Evolutionary conservation across 352 stramenopile species (phyloP).

Genomic region (Globisporangium orthogonon): DNA sequence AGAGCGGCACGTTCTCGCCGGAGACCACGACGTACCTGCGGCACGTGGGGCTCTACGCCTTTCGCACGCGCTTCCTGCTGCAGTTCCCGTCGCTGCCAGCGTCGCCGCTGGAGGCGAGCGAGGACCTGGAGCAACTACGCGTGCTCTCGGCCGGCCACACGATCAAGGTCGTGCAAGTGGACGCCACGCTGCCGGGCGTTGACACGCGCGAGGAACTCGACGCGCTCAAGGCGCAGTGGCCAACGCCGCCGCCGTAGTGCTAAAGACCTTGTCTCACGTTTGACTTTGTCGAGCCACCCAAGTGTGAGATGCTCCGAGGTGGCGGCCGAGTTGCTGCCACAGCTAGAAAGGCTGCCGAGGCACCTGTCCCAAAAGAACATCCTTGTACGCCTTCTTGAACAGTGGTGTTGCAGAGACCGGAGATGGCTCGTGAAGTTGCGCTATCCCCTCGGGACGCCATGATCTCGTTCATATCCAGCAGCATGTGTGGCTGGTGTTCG

Average conservation of each 20-base stretch:
- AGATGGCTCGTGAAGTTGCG: too few species aligned
- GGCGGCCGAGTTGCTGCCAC: too few species aligned
- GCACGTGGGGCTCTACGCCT: slow-evolving; percentile 81
- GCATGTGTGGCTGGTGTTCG: too few species aligned
- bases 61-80: slow-evolving; percentile 63
- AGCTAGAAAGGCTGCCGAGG: too few species aligned
- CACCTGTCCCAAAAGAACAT: too few species aligned
- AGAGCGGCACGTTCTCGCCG: slow-evolving; percentile 45
- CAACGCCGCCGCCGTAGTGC: background rate
- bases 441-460: too few species aligned
- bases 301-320: too few species aligned
- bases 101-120: slow-evolving; percentile 46
- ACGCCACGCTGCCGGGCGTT: slow-evolving; percentile 53
- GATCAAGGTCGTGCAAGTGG: slow-evolving; percentile 64
- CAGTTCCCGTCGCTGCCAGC: slow-evolving; percentile 52
- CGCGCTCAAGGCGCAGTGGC: slow-evolving; percentile 27
- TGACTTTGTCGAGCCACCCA: too few species aligned
- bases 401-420: too few species aligned
- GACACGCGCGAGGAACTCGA: slow-evolving; percentile 67
- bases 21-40: slow-evolving; percentile 48
- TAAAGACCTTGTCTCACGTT: too few species aligned
- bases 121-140: slow-evolving; percentile 84
- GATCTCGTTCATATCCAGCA: too few species aligned
- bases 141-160: slow-evolving; percentile 69
- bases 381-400: too few species aligned